A percentile compares a stretch with the other conserved stretches of the same genome.
Evolutionary conservation across 371 early-diverging fungal genomes (phyloP).

Genomic region (Paraphysoderma sedebokerense): DNA sequence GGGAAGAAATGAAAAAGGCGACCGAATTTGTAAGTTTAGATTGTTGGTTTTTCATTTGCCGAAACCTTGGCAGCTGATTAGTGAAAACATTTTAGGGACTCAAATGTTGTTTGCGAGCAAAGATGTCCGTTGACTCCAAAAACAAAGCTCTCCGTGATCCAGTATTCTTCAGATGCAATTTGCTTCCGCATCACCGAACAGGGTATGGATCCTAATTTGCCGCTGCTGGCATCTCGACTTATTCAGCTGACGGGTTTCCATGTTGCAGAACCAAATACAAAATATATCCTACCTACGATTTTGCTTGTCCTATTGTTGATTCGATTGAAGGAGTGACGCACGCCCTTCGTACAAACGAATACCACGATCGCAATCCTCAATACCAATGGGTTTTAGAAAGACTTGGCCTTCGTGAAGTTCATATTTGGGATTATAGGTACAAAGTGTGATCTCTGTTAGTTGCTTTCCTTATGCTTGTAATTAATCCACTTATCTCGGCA

Average conservation of each 20-base stretch:
- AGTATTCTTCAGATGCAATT: conserved; percentile 93
- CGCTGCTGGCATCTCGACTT: background rate
- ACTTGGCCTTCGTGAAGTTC: conserved; percentile 69
- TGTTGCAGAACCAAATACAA: conserved; percentile 20
- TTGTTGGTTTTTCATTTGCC: conserved; percentile 1
- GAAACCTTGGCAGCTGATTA: conserved; percentile 2
- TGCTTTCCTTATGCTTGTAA: background rate
- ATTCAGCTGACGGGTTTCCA: background rate
- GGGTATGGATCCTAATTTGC: conserved; percentile 28
- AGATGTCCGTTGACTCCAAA: conserved; percentile 80
- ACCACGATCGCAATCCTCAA: conserved; percentile 97
- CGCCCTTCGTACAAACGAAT: conserved; percentile 97
- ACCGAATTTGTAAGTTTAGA: conserved; percentile 42
- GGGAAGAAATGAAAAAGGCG: conserved; percentile 87
- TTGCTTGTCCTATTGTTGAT: conserved; percentile 98
- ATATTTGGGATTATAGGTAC: conserved; percentile 77
- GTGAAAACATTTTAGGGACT: conserved; percentile 28
- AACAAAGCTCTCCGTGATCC: conserved; percentile 99
- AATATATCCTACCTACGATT: conserved; percentile 99
- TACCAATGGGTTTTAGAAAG: conserved; percentile 97
- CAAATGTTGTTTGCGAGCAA: conserved; percentile 92
- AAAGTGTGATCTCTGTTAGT: background rate
- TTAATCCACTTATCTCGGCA: background rate
- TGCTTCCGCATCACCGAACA: conserved; percentile 87
- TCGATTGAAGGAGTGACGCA: conserved; percentile 96